These are phyloP conservation scores for Calonectria henricotiae DNA, from an alignment of 2,329 filamentous ascomycete genomes.

Conservation along the genomic window DNA sequence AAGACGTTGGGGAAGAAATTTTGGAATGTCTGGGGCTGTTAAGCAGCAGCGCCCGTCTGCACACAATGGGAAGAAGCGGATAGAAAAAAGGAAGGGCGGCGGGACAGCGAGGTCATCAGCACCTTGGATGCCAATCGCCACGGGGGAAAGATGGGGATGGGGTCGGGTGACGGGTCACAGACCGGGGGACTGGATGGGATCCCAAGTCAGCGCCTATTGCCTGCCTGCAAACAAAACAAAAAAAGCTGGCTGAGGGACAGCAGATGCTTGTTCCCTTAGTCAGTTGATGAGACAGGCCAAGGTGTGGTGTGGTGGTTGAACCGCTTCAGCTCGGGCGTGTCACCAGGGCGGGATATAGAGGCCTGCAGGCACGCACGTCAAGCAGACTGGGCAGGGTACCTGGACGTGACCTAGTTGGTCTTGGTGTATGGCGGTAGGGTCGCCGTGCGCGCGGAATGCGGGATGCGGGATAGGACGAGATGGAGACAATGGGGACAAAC, in stretches of 20 bases:
- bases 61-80: conserved; percentile 58
- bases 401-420: conserved; percentile 45
- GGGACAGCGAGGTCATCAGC: conserved; percentile 53
- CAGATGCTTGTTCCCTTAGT: conserved; percentile 35
- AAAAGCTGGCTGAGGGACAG: conserved; percentile 30
- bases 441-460: conserved; percentile 36
- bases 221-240: conserved; percentile 19
- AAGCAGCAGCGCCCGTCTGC: conserved; percentile 81
- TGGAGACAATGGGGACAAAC: conserved; percentile 2
- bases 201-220: conserved; percentile 47
- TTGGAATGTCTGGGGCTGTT: conserved; percentile 84
- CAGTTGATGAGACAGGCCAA: conserved; percentile 37
- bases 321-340: conserved; percentile 31
- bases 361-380: conserved; percentile 36
- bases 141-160: conserved; percentile 49
- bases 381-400: conserved; percentile 44
- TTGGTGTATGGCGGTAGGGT: conserved; percentile 29
- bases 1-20: conserved; percentile 83
- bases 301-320: conserved; percentile 28
- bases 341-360: conserved; percentile 38
- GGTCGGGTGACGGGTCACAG: conserved; percentile 55
- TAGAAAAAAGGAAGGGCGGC: conserved; percentile 46
- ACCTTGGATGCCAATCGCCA: conserved; percentile 51
- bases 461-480: conserved; percentile 31
- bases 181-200: conserved; percentile 38